Evolutionary conservation across 371 early-diverging fungal genomes (phyloP).

Genomic region (Rhizomucor miehei): DNA sequence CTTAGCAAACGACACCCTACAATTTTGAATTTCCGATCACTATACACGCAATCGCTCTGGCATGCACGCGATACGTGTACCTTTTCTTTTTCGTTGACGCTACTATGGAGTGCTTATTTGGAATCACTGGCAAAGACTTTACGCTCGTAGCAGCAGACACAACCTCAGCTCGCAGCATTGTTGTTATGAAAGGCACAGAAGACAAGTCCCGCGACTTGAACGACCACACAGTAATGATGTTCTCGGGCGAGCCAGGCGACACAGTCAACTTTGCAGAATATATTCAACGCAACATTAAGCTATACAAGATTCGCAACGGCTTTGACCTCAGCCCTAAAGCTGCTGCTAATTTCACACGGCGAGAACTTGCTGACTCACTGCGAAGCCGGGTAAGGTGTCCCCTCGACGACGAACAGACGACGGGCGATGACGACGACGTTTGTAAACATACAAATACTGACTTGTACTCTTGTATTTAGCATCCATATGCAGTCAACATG

Average conservation of each 20-base stretch:
- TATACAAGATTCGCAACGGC: constrained; percentile 88
- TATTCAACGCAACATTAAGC: constrained; percentile 87
- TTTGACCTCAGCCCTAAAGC: constrained; percentile 79
- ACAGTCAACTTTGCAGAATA: constrained; percentile 94
- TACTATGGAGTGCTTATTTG: constrained; percentile 88
- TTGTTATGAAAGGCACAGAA: constrained; percentile 88
- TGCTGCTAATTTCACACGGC: constrained; percentile 82
- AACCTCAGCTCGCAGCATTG: constrained; percentile 80
- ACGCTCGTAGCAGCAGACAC: constrained; percentile 86
- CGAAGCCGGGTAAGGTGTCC: constrained; percentile 72
- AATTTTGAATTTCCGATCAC: neutral
- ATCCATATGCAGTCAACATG: constrained; percentile 88
- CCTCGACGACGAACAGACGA: too few relatives aligned
- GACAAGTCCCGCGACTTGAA: constrained; percentile 87
- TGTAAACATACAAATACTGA: too few relatives aligned
- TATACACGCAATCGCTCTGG: neutral
- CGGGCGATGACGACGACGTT: too few relatives aligned
- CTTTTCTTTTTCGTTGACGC: too few relatives aligned
- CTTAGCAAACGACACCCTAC: neutral
- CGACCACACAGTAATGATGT: constrained; percentile 79
- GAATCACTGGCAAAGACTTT: constrained; percentile 95
- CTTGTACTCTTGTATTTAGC: constrained; percentile 34
- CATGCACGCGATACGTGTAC: too few relatives aligned
- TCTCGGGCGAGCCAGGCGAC: constrained; percentile 94
- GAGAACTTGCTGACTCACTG: constrained; percentile 85